Base-by-base conservation (phyloP, 2,329 filamentous ascomycete species). In the Nigrospora sphaerica region DNA sequence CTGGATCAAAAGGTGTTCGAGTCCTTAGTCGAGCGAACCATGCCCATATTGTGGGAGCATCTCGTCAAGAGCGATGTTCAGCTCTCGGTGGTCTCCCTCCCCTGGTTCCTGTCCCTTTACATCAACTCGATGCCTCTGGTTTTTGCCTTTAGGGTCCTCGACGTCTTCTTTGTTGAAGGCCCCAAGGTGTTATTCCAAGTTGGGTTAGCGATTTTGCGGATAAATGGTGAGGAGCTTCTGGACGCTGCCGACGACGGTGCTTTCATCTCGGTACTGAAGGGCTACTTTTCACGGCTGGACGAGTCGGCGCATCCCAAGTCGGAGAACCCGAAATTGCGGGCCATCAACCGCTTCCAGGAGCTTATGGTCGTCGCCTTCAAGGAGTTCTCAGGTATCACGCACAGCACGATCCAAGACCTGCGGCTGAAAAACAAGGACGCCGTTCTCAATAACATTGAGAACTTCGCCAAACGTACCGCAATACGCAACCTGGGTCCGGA, bases 111-210 rank as follows among this genome's bases (percentile, higher is more conserved):
- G 46, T 97, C 92, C 6, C 76, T 98, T 16, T 98, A 97, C 68
- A 95, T 98, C 74, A 98, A 98, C 75, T 97, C 92, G 2, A 98
- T 98, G 93, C 93, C 93, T 5, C 75, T 98, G 14, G 90, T 97
- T 2, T 98, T 97, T 67, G 93, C 93, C 39, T 98, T 97, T 66
- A 81, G 93, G 46, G 93, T 98, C 42, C 69, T 98, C 51, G 93
- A 98, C 59, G 92, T 98, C 42, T 98, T 98, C 72, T 98, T 98
- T 67, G 81, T 98, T 36, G 93, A 98, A 67, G 93, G 93, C 0
- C 92, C 93, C 14, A 97, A 97, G 68, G 93, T 97, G 2, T 73
- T 98, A 11, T 98, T 98, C 68, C 93, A 98, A 65, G 87, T 98
- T 48, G 93, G 93, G 16, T 72, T 98, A 51, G 93, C 93, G n/a